Conservation (phyloP, 345 rosid species). For the Salix exigua region DNA sequence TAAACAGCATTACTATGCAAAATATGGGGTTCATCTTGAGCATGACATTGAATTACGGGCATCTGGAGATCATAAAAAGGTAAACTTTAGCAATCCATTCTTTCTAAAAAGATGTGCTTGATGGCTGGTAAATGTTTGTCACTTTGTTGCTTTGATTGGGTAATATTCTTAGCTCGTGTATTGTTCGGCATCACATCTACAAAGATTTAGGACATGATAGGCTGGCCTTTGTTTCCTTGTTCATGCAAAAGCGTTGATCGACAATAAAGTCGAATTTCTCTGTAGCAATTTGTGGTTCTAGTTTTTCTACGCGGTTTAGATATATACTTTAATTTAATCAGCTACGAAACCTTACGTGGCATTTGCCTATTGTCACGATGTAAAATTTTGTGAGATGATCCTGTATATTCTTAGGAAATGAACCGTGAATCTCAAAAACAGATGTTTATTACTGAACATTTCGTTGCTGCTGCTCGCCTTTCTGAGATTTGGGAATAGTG, state of each 20-base stretch:
- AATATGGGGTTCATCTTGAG: conserved; percentile 44
- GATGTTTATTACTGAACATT: too few species aligned
- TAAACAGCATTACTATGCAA: conserved; percentile 50
- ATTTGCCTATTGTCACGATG: background rate
- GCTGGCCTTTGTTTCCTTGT: background rate
- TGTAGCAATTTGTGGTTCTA: background rate
- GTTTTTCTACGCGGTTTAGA: background rate
- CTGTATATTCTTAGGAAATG: background rate
- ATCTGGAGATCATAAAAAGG: conserved; percentile 55
- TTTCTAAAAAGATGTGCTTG: too few species aligned
- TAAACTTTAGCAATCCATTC: conserved; percentile 8
- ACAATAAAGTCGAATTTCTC: background rate
- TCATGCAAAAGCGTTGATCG: background rate
- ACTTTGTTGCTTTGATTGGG: background rate
- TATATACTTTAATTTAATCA: background rate
- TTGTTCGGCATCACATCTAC: too few species aligned
- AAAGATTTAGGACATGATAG: too few species aligned
- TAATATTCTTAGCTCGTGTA: too few species aligned
- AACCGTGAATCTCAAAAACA: background rate
- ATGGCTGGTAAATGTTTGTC: background rate
- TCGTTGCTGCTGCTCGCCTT: background rate
- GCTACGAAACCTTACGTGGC: background rate
- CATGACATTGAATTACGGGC: conserved; percentile 35
- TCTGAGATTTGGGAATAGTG: background rate
- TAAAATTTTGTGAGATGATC: background rate